phyloP scores from a whole-genome alignment of 192 early-diverging fungal species.

The Lobosporangium transversale region DNA sequence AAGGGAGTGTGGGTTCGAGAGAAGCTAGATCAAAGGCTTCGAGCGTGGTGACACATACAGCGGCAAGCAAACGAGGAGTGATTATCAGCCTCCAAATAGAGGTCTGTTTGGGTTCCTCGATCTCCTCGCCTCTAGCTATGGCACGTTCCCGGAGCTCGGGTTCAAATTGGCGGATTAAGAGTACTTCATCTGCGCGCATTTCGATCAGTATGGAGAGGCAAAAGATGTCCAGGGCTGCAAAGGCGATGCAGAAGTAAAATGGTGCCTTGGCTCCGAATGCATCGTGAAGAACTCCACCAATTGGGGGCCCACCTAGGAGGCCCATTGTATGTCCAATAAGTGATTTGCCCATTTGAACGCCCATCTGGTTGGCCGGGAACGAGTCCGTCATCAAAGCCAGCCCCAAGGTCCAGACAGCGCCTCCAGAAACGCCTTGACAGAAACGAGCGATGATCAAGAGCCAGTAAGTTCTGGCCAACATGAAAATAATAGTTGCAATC shows the following conservation, averaged over 20 bases:
- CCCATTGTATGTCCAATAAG: constrained; percentile 76
- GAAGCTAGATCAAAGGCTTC: constrained; percentile 39
- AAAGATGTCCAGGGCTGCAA: constrained; percentile 66
- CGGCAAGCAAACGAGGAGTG: constrained; percentile 55
- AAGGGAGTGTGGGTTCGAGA: constrained; percentile 66
- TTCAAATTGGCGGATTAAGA: constrained; percentile 29
- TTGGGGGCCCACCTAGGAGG: constrained; percentile 70
- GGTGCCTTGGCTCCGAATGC: constrained; percentile 72
- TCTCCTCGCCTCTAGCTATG: constrained; percentile 8
- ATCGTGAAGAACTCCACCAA: constrained; percentile 74
- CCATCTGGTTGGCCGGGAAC: constrained; percentile 64
- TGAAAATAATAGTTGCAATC: constrained; percentile 70
- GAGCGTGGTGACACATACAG: constrained; percentile 24
- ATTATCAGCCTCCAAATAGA: constrained; percentile 54
- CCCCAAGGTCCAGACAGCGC: constrained; percentile 76
- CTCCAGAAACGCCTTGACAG: constrained; percentile 77
- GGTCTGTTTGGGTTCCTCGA: constrained; percentile 9
- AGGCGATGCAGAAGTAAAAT: constrained; percentile 72
- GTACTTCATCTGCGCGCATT: constrained; percentile 47
- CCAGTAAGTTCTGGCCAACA: constrained; percentile 68
- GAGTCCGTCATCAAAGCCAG: constrained; percentile 78
- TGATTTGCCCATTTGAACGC: constrained; percentile 76
- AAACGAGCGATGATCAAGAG: constrained; percentile 74
- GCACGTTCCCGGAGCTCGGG: constrained; percentile 27
- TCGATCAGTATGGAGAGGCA: constrained; percentile 68